Base-by-base conservation (phyloP, 345 rosid genomes). In the Hibiscus trionum region DNA sequence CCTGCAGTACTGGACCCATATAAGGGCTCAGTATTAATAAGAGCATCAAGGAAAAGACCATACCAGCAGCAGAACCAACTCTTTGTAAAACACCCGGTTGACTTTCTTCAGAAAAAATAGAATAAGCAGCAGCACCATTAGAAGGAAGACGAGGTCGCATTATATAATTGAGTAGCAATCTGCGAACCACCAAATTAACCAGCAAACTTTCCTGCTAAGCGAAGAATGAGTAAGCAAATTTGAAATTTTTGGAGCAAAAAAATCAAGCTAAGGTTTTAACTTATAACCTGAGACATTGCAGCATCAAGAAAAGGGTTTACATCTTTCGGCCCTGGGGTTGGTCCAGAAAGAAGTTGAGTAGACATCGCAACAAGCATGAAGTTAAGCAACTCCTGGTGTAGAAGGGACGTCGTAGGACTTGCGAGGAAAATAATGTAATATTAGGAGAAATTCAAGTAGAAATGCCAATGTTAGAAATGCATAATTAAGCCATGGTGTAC, bases 51-150 rank as follows among this genome's bases (percentile, higher is more conserved):
- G 64, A 57, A 57, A 72, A 73, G 24, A 82, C 39, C 79, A 62
- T 87, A 92, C 99, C 94, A 77, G 99, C 98, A 59, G 89, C 96
- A 73, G 90, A 87, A 69, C 97, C 87, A 64, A 90, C 94, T 88
- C 93, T 90, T 75, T 90, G 96, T 70, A 95, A 78, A 79, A 90
- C 93, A 61, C 98, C 93, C 72, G 89, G 90, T 71, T 84, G 82
- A 62, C 75, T 81, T 71, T 79, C 86, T 50, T 85, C 90, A 53
- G 86, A 78, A 80, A 84, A 87, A 60, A 79, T 37, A 57, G 90
- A 79, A 83, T 88, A 85, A 42, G 53, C 12, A 49, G 84, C 76
- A 57, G 83, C 78, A 59, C 69, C 75, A 70, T 77, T 88, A 63
- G 82, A 77, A 61, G 87, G 80, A 21, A 68, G 56, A 64, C 7